These are phyloP conservation scores for Juglanconis oblonga DNA, from an alignment of 2,329 filamentous ascomycete genomes.

Conservation along the genomic window DNA sequence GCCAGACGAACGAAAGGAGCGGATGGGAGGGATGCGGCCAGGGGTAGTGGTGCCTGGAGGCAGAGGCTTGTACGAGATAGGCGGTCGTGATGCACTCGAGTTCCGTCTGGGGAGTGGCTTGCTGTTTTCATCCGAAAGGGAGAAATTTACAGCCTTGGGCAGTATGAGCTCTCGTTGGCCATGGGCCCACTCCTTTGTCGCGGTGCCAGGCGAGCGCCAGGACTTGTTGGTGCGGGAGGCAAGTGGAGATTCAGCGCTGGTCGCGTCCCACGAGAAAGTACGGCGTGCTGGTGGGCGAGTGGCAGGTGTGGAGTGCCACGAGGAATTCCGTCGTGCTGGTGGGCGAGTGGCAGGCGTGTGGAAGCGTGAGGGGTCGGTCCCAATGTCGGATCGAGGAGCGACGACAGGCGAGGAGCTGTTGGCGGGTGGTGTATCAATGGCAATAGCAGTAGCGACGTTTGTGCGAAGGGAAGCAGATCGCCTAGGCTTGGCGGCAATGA, in stretches of 20 bases:
- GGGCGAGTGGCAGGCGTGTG: slow-evolving; percentile 14
- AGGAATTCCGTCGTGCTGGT: slow-evolving; percentile 24
- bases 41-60: slow-evolving; percentile 26
- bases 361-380: slow-evolving; percentile 9
- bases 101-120: slow-evolving; percentile 29
- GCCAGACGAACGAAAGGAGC: slow-evolving; percentile 54
- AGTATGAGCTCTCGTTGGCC: slow-evolving; percentile 47
- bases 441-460: slow-evolving; percentile 21
- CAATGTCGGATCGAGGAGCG: slow-evolving; percentile 21
- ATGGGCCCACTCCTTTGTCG: slow-evolving; percentile 34
- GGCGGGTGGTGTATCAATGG: not conserved
- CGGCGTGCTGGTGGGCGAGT: slow-evolving; percentile 18
- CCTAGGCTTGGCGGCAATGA: slow-evolving; percentile 24
- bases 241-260: slow-evolving; percentile 1
- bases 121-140: slow-evolving; percentile 10
- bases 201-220: slow-evolving; percentile 26
- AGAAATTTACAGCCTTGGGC: slow-evolving; percentile 32
- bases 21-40: slow-evolving; percentile 49
- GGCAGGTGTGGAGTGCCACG: not conserved
- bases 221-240: slow-evolving; percentile 27
- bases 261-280: slow-evolving; percentile 21
- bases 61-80: slow-evolving; percentile 48
- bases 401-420: slow-evolving; percentile 1
- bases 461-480: slow-evolving; percentile 39
- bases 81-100: slow-evolving; percentile 40